Evolutionary conservation across 305 asterid genomes (phyloP).

Genomic region (Fraxinus baroniana): DNA sequence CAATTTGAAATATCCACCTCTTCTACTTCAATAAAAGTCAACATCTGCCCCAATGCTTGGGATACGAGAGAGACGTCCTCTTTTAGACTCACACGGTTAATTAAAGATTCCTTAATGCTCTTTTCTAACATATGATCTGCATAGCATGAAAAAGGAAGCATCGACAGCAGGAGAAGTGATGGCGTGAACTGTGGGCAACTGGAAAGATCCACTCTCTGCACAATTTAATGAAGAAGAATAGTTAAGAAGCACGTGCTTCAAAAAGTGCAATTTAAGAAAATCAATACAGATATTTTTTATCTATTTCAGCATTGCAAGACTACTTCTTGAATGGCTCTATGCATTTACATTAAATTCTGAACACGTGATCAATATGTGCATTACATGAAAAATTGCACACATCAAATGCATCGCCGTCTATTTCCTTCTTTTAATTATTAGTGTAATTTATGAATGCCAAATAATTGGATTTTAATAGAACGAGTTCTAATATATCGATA

Average conservation of each 20-base stretch:
- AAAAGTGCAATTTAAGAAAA: neutral
- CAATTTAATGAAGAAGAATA: constrained; percentile 24
- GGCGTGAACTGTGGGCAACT: constrained; percentile 70
- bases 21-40: constrained; percentile 63
- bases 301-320: constrained; percentile 14
- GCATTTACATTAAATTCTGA: neutral
- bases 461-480: no score
- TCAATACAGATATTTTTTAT: constrained; percentile 1
- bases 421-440: neutral
- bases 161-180: constrained; percentile 49
- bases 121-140: constrained; percentile 37
- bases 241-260: constrained; percentile 20
- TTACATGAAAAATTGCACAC: neutral
- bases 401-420: neutral
- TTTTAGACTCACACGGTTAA: constrained; percentile 30
- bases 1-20: constrained; percentile 86
- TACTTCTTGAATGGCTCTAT: neutral
- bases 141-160: constrained; percentile 45
- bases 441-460: neutral
- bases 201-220: constrained; percentile 79
- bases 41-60: constrained; percentile 34
- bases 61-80: constrained; percentile 30
- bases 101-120: constrained; percentile 36
- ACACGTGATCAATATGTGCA: constrained; percentile 4
- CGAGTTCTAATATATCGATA: no score